phyloP scores from a whole-genome alignment of 768 basidiomycete genomes.

The Collybia sp. region DNA sequence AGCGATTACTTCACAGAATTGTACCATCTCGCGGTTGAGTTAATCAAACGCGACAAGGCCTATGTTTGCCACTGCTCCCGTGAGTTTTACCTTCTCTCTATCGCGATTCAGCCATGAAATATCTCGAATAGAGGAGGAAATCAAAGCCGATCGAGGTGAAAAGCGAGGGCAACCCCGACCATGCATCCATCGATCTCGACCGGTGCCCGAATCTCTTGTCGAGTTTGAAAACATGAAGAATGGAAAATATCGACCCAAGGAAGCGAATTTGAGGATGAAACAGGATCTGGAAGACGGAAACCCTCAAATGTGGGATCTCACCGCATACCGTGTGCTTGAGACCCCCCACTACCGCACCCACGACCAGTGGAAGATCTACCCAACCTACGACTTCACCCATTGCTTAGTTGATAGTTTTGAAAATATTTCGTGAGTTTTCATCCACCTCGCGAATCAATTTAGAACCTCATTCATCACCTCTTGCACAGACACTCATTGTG shows the following conservation, averaged over 20 bases:
- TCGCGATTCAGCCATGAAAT: constrained; percentile 1
- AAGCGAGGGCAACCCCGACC: constrained; percentile 76
- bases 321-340: constrained; percentile 91
- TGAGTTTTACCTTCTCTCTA: constrained; percentile 33
- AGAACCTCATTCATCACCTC: constrained; percentile 2
- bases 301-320: constrained; percentile 99
- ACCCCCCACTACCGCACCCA: constrained; percentile 91
- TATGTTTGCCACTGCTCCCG: constrained; percentile 97
- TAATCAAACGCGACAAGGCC: constrained; percentile 87
- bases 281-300: constrained; percentile 90
- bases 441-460: neutral
- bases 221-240: constrained; percentile 93
- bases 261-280: constrained; percentile 95
- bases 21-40: constrained; percentile 80
- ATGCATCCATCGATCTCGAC: constrained; percentile 83
- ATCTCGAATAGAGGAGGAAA: constrained; percentile 73
- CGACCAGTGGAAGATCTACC: constrained; percentile 95
- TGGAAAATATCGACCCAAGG: constrained; percentile 86
- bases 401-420: constrained; percentile 98
- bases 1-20: constrained; percentile 93
- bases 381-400: constrained; percentile 98
- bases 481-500: constrained; percentile 85
- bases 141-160: constrained; percentile 83
- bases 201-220: constrained; percentile 77
- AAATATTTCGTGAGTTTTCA: constrained; percentile 87